Conservation (phyloP, 768 basidiomycete species). For the Amanita pallidorosea region DNA sequence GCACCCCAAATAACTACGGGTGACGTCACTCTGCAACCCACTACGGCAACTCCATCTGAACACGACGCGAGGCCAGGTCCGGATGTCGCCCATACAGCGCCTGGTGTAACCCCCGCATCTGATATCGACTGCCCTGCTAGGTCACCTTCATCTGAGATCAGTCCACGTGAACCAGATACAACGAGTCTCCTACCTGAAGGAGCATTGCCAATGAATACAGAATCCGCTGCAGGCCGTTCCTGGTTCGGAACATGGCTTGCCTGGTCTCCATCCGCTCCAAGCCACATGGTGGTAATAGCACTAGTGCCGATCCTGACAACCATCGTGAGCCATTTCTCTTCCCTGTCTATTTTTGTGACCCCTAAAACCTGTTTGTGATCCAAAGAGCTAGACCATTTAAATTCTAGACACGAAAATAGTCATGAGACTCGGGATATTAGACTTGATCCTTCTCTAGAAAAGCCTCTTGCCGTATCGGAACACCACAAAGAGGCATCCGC, state of each 20-base stretch:
- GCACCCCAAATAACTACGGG: background rate
- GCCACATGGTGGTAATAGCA: background rate
- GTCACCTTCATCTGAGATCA: background rate
- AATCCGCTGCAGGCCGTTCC: background rate
- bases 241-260: background rate
- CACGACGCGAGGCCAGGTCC: background rate
- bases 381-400: background rate
- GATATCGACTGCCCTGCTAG: background rate
- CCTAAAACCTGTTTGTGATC: background rate
- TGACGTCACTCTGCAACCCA: background rate
- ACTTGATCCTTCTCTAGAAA: background rate
- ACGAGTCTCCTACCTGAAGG: background rate
- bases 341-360: background rate
- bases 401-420: too few species aligned
- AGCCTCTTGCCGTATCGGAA: background rate
- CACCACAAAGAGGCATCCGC: background rate
- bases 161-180: background rate
- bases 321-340: background rate
- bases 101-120: background rate
- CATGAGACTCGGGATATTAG: background rate
- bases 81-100: background rate
- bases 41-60: background rate
- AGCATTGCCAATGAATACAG: background rate
- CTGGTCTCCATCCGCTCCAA: background rate
- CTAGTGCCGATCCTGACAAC: background rate